Base-by-base conservation (phyloP, 306 rosid species). In the Purshia tridentata region DNA sequence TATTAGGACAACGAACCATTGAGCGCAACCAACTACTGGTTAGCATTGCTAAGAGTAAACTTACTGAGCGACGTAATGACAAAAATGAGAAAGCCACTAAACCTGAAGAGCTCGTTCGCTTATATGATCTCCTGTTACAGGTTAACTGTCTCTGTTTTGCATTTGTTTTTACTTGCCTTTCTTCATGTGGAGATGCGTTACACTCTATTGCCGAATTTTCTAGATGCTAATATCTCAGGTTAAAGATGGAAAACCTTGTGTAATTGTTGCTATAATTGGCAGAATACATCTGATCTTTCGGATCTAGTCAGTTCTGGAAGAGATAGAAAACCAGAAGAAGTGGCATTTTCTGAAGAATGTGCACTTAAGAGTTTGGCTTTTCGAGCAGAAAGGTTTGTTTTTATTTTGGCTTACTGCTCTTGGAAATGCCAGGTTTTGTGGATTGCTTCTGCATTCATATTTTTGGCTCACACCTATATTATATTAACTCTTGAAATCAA, bases 41-140 rank as follows among this genome's bases (percentile, higher is more conserved):
- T 71, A 88, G 84, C 79, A 84, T 88, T 78, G 97, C 97, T 19
- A 94, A 89, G 76, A 84, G 97, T 78, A 91, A 94, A 86, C 95
- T 94, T 58, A 76, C 86, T 44, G 88, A 78, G 82, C 96, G 84
- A n/a, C 88, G 82, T 39, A 92, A 85, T 62, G 98, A 89, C 61
- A 94, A 91, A 87, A 91, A 87, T 49, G 99, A 94, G 81, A 94
- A 88, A 91, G 89, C 84, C 72, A 94, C 97, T 46, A 94, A 88
- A 81, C 99, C 99, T n/a, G 99, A 94, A 86, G 99, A 94, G 82
- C 99, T 94, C 67, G 99, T 94, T 78, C 96, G 97, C 75, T 76
- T 94, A 16, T 91, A 84, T 70, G 99, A 94, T 87, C 97, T 91
- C 72, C 73, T 94, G 69, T 72, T 91, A 70, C 99, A 94, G 90